These are phyloP conservation scores for Cryphonectria nitschkei DNA, from an alignment of 2,329 filamentous ascomycete genomes.

Conservation along the genomic window DNA sequence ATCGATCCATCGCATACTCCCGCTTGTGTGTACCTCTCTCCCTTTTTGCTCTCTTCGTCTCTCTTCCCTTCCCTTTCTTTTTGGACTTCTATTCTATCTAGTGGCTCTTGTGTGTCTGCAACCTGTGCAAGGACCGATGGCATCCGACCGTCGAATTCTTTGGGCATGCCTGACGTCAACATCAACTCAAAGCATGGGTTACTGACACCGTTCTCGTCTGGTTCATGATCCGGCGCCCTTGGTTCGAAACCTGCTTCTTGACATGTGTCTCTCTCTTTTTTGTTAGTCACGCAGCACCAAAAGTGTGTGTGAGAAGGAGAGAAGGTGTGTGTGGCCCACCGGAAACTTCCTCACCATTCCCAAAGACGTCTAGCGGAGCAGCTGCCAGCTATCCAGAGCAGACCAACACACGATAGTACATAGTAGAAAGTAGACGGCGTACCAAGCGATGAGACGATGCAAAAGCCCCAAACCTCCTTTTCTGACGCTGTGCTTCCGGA, in stretches of 20 bases:
- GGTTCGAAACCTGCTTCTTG: not conserved
- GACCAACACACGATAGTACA: not conserved
- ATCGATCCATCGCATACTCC: not conserved
- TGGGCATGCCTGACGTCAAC: not conserved
- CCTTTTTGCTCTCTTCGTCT: not conserved
- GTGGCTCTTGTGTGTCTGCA: not conserved
- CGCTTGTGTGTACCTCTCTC: not conserved
- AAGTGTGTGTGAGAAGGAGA: not conserved
- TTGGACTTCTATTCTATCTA: not conserved
- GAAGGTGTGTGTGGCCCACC: not conserved
- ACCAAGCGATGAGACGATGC: not conserved
- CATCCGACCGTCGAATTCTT: not conserved
- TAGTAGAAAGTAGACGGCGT: not conserved
- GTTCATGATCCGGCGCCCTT: not conserved
- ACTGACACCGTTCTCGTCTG: not conserved
- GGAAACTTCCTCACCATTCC: constrained; percentile 7
- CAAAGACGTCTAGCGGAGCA: constrained; percentile 7
- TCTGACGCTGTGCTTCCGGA: not conserved
- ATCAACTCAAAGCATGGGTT: not conserved
- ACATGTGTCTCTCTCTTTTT: constrained; percentile 1
- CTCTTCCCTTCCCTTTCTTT: not conserved
- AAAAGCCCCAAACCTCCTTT: constrained; percentile 8
- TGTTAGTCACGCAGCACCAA: not conserved
- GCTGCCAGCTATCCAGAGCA: constrained; percentile 4
- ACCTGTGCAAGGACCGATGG: not conserved